Conservation (phyloP, 148 eudicot genomes). For the Pharnaceum exiguum region DNA sequence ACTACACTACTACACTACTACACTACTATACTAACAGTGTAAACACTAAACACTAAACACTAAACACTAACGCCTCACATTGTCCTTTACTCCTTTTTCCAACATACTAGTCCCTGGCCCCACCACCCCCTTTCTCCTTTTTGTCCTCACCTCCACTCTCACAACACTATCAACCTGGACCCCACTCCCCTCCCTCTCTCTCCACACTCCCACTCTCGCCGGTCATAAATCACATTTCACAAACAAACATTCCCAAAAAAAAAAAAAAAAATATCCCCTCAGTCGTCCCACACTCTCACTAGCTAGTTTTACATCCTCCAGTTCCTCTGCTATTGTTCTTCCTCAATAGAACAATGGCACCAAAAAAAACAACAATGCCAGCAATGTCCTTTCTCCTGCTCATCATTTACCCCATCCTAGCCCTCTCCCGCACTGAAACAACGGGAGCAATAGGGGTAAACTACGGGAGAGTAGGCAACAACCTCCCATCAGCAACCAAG, state of each 20-base stretch:
- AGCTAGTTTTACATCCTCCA: neutral
- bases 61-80: too few species aligned
- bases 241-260: too few species aligned
- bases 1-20: too few species aligned
- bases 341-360: neutral
- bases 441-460: slow-evolving; percentile 74
- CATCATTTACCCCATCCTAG: too few species aligned
- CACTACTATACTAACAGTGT: too few species aligned
- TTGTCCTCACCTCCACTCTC: too few species aligned
- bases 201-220: slow-evolving; percentile 6
- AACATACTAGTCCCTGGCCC: too few species aligned
- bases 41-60: too few species aligned
- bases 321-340: neutral
- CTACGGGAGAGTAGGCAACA: slow-evolving; percentile 85
- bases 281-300: neutral
- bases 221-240: too few species aligned
- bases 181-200: slow-evolving; percentile 7
- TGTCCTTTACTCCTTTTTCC: too few species aligned
- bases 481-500: slow-evolving; percentile 66
- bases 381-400: neutral
- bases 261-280: too few species aligned
- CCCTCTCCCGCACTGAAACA: slow-evolving; percentile 36
- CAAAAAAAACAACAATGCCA: neutral
- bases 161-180: neutral
- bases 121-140: neutral